These are phyloP conservation scores for Rhizoctonia solani DNA, from an alignment of 1,284 basidiomycete genomes.

Conservation along the genomic window DNA sequence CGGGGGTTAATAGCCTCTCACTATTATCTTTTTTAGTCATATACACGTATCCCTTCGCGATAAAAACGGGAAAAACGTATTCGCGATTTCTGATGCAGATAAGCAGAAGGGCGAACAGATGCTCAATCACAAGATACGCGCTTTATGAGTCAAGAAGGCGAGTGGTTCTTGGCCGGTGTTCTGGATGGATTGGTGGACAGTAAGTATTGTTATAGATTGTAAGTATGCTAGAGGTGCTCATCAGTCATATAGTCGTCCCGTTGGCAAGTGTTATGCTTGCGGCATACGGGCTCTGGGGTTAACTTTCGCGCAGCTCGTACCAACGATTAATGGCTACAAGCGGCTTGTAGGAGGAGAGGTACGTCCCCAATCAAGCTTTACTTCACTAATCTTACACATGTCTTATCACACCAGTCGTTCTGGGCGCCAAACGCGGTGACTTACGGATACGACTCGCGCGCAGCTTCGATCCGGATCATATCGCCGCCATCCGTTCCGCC, in stretches of 20 bases:
- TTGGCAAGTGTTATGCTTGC: slow-evolving; percentile 49
- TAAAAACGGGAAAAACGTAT: slow-evolving; percentile 72
- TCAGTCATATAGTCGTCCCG: slow-evolving; percentile 58
- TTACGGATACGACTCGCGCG: slow-evolving; percentile 94
- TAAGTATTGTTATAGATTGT: slow-evolving; percentile 46
- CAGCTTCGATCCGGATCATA: slow-evolving; percentile 88
- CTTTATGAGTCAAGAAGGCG: slow-evolving; percentile 81
- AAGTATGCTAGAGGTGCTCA: neutral
- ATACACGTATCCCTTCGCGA: slow-evolving; percentile 88
- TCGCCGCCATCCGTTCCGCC: slow-evolving; percentile 83
- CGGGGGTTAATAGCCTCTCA: neutral
- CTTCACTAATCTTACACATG: neutral
- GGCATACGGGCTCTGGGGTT: slow-evolving; percentile 47
- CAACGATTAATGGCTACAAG: slow-evolving; percentile 97
- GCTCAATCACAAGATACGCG: slow-evolving; percentile 82
- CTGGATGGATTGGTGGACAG: slow-evolving; percentile 87
- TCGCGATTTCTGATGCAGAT: slow-evolving; percentile 69
- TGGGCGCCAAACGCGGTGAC: slow-evolving; percentile 94
- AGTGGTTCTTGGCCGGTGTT: slow-evolving; percentile 91
- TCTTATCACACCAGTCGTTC: slow-evolving; percentile 55
- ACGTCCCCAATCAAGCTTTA: slow-evolving; percentile 23
- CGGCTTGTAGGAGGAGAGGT: slow-evolving; percentile 90
- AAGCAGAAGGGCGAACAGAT: slow-evolving; percentile 60
- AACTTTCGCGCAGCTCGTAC: slow-evolving; percentile 62
- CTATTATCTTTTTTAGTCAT: slow-evolving; percentile 58